A percentile compares a stretch with the other conserved stretches of the same genome.
These are phyloP conservation scores for Pseudogymnoascus sp. DNA, from an alignment of 2,329 filamentous ascomycete species.

Conservation along the genomic window DNA sequence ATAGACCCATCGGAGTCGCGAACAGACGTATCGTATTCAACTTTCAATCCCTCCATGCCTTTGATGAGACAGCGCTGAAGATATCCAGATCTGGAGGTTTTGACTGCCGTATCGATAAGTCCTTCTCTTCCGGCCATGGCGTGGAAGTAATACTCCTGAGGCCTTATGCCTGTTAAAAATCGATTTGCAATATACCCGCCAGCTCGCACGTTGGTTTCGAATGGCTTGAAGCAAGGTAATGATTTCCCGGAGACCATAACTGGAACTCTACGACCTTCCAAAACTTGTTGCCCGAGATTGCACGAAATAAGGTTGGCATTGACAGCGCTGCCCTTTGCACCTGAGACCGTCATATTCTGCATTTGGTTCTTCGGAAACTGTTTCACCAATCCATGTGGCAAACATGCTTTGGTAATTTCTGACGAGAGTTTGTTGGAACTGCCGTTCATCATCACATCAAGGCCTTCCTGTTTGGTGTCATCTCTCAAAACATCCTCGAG, in stretches of 20 bases:
- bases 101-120: slow-evolving; percentile 96
- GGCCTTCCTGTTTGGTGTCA: slow-evolving; percentile 77
- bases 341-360: slow-evolving; percentile 96
- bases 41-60: slow-evolving; percentile 89
- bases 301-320: slow-evolving; percentile 98
- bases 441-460: slow-evolving; percentile 81
- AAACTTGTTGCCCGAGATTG: slow-evolving; percentile 90
- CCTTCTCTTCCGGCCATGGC: slow-evolving; percentile 98
- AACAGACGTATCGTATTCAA: slow-evolving; percentile 89
- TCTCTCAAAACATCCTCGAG: slow-evolving; percentile 87
- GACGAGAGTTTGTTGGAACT: slow-evolving; percentile 63
- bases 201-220: slow-evolving; percentile 78
- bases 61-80: slow-evolving; percentile 96
- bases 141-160: slow-evolving; percentile 98
- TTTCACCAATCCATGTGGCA: slow-evolving; percentile 78
- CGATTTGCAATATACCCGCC: slow-evolving; percentile 91
- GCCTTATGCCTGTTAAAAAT: slow-evolving; percentile 94
- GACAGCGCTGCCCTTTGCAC: slow-evolving; percentile 85
- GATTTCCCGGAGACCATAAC: slow-evolving; percentile 98
- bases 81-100: slow-evolving; percentile 94
- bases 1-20: slow-evolving; percentile 88
- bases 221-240: slow-evolving; percentile 85
- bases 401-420: slow-evolving; percentile 65
- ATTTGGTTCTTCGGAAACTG: slow-evolving; percentile 95
- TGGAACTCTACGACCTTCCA: slow-evolving; percentile 90